Evolutionary conservation across 228 moss, liverwort and hornwort genomes (phyloP).

Genomic region (Sphagnum fallax): DNA sequence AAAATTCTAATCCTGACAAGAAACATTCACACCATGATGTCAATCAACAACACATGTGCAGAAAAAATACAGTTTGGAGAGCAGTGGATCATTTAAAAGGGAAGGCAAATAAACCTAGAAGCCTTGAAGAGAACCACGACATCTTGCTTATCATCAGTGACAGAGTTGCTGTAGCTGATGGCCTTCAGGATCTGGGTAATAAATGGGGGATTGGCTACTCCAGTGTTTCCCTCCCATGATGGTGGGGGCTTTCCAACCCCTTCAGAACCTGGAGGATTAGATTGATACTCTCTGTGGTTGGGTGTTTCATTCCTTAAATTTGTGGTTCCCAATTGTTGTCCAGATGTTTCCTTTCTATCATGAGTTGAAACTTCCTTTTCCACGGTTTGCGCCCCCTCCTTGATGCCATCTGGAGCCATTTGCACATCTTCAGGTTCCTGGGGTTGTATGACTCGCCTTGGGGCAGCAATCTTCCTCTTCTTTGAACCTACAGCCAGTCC

Average conservation of each 20-base stretch:
- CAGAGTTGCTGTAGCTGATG: slow-evolving; percentile 85
- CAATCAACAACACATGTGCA: too few species aligned
- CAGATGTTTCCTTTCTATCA: slow-evolving; percentile 9
- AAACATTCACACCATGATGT: too few species aligned
- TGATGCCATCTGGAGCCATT: slow-evolving; percentile 30
- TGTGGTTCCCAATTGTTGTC: slow-evolving; percentile 17
- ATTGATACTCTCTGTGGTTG: slow-evolving; percentile 45
- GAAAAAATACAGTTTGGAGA: background rate
- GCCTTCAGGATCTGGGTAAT: slow-evolving; percentile 86
- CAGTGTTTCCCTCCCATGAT: slow-evolving; percentile 26
- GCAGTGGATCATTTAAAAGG: background rate
- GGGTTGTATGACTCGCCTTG: slow-evolving; percentile 58
- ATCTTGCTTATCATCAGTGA: slow-evolving; percentile 69
- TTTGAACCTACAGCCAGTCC: slow-evolving; percentile 69
- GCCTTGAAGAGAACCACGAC: slow-evolving; percentile 86
- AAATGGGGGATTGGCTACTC: slow-evolving; percentile 27
- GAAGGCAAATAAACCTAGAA: slow-evolving; percentile 48
- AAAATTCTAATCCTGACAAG: background rate
- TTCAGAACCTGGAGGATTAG: slow-evolving; percentile 50
- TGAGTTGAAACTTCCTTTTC: slow-evolving; percentile 22
- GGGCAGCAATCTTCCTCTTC: slow-evolving; percentile 86
- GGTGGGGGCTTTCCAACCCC: slow-evolving; percentile 50
- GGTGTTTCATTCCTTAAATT: slow-evolving; percentile 10
- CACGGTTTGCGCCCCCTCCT: slow-evolving; percentile 13
- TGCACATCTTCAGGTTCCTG: slow-evolving; percentile 54